A percentile compares a stretch with the other conserved stretches of the same genome.
Conservation (phyloP, 495 filamentous ascomycete genomes). For the Hapsidospora chrysogenum region DNA sequence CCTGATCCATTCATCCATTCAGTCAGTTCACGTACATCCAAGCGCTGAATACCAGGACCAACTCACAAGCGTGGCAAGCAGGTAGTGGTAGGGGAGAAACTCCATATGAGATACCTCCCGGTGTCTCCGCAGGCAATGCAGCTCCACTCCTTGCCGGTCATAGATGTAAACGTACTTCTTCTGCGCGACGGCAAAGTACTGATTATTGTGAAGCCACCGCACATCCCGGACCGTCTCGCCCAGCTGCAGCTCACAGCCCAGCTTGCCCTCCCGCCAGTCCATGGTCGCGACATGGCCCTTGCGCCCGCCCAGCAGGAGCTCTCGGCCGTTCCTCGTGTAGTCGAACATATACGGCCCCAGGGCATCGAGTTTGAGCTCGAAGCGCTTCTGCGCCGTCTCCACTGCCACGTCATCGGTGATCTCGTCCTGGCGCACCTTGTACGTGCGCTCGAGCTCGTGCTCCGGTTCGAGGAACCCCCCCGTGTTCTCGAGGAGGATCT, state of each 20-base stretch:
- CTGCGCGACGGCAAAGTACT: slow-evolving; percentile 92
- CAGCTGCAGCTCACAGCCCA: slow-evolving; percentile 81
- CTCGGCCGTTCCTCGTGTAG: slow-evolving; percentile 76
- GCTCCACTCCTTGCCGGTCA: slow-evolving; percentile 70
- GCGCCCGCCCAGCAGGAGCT: slow-evolving; percentile 68
- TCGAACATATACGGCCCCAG: slow-evolving; percentile 77
- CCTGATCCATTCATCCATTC: slow-evolving; percentile 20
- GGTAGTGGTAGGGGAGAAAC: slow-evolving; percentile 91
- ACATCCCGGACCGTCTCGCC: slow-evolving; percentile 79
- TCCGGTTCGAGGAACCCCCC: slow-evolving; percentile 81
- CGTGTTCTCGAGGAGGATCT: slow-evolving; percentile 83
- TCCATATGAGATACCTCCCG: slow-evolving; percentile 89
- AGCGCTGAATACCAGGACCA: neutral
- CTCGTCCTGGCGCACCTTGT: slow-evolving; percentile 81
- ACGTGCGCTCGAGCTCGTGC: slow-evolving; percentile 73
- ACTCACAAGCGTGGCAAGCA: slow-evolving; percentile 70
- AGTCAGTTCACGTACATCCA: neutral
- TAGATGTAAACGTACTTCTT: slow-evolving; percentile 93
- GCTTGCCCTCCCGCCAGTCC: slow-evolving; percentile 86
- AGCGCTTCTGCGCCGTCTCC: slow-evolving; percentile 78
- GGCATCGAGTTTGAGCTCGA: slow-evolving; percentile 69
- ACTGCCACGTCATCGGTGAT: slow-evolving; percentile 56
- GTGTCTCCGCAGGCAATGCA: slow-evolving; percentile 80
- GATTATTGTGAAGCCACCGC: slow-evolving; percentile 89
- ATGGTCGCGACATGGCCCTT: slow-evolving; percentile 94